Conservation (phyloP, 2,329 filamentous ascomycete species). For the Alternaria sp. region DNA sequence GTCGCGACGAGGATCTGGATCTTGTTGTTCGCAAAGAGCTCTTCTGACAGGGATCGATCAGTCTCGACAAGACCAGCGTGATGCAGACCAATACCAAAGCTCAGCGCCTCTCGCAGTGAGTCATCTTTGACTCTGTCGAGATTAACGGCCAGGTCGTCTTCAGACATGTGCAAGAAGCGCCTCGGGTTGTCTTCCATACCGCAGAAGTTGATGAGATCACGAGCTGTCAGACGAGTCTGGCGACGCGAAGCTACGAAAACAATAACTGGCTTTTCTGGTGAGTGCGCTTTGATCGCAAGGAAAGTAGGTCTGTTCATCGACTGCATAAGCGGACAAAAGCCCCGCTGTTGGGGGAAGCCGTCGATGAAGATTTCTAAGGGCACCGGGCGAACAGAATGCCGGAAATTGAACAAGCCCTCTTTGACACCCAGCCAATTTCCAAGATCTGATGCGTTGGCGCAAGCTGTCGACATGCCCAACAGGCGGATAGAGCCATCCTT, state of each 20-base stretch:
- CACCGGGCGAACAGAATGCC: conserved; percentile 95
- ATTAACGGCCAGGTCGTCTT: conserved; percentile 90
- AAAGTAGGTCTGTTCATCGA: conserved; percentile 99
- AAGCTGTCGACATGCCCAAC: conserved; percentile 98
- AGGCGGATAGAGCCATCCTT: conserved; percentile 84
- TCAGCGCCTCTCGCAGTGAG: conserved; percentile 89
- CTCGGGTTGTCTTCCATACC: conserved; percentile 98
- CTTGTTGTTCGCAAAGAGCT: conserved; percentile 96
- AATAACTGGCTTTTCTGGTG: conserved; percentile 95
- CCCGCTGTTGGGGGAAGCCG: conserved; percentile 92
- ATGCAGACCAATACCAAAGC: conserved; percentile 95
- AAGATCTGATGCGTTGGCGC: conserved; percentile 92
- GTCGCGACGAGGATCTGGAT: conserved; percentile 97
- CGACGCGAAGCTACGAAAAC: conserved; percentile 96
- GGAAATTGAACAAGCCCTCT: conserved; percentile 93
- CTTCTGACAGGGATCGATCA: conserved; percentile 89
- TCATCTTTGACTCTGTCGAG: conserved; percentile 93
- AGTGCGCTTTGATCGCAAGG: conserved; percentile 94
- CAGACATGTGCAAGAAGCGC: conserved; percentile 90
- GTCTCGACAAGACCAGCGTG: conserved; percentile 97
- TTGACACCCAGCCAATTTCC: conserved; percentile 98
- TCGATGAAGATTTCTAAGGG: conserved; percentile 97
- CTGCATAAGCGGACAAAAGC: conserved; percentile 98
- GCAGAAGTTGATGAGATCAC: conserved; percentile 96
- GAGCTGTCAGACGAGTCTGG: conserved; percentile 93